Conservation (phyloP, 1,284 basidiomycete species). For the Trichosporon ovoides region DNA sequence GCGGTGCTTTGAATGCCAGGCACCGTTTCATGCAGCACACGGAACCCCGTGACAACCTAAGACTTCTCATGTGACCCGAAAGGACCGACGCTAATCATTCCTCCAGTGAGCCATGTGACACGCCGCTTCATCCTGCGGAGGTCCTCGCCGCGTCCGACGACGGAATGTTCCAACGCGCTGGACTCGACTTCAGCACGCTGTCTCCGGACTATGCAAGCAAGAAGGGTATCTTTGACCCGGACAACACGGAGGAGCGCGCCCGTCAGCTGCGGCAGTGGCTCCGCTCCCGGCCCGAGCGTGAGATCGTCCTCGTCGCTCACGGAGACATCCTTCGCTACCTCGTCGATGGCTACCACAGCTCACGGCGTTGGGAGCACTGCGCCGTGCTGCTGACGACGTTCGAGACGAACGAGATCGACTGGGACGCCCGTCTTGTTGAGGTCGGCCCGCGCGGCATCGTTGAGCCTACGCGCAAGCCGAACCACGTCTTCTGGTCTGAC, state of each 20-base stretch:
- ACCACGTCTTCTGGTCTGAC: neutral
- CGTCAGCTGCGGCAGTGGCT: constrained; percentile 40
- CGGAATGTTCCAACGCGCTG: constrained; percentile 35
- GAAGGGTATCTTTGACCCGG: constrained; percentile 40
- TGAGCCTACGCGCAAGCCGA: neutral
- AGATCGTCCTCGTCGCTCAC: constrained; percentile 50
- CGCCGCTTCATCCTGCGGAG: constrained; percentile 33
- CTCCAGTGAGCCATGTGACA: constrained; percentile 43
- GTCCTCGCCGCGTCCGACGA: constrained; percentile 34
- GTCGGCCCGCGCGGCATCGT: neutral
- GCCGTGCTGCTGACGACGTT: neutral
- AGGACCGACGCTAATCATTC: constrained; percentile 4
- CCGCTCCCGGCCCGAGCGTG: constrained; percentile 36
- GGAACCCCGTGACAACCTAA: neutral
- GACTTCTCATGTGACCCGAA: constrained; percentile 1
- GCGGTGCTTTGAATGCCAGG: neutral
- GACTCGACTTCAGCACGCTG: constrained; percentile 41
- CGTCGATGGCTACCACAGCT: constrained; percentile 34
- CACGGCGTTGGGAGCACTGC: constrained; percentile 19
- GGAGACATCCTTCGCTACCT: constrained; percentile 47
- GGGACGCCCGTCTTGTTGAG: neutral
- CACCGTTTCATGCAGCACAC: constrained; percentile 3
- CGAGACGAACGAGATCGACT: neutral
- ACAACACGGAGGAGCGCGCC: constrained; percentile 35
- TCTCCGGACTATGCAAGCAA: constrained; percentile 42